phyloP scores from a whole-genome alignment of 495 filamentous ascomycete species.

The Tuber microsphaerosporum region DNA sequence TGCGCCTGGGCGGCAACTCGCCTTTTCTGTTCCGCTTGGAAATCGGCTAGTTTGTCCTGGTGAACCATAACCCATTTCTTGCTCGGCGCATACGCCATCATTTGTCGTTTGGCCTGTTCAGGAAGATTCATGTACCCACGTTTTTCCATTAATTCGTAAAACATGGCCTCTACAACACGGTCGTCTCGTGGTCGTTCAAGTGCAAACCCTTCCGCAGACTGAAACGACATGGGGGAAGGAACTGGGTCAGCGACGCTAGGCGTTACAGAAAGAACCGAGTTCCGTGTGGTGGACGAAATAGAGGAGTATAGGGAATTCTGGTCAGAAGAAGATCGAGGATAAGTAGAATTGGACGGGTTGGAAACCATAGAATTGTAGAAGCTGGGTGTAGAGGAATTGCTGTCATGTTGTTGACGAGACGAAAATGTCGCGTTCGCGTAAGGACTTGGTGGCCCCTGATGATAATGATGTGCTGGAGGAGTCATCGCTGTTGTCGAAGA shows the following conservation, averaged over 20 bases:
- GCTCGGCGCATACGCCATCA: slow-evolving; percentile 81
- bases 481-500: slow-evolving; percentile 17
- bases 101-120: slow-evolving; percentile 89
- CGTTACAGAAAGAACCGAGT: slow-evolving; percentile 51
- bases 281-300: slow-evolving; percentile 54
- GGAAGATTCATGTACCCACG: slow-evolving; percentile 93
- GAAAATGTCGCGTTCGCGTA: slow-evolving; percentile 26
- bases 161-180: slow-evolving; percentile 80
- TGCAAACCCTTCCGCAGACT: slow-evolving; percentile 54
- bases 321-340: slow-evolving; percentile 25
- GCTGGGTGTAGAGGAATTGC: slow-evolving; percentile 2
- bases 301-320: slow-evolving; percentile 43
- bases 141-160: slow-evolving; percentile 90
- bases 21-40: slow-evolving; percentile 89
- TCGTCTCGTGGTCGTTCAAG: slow-evolving; percentile 73
- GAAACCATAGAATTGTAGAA: slow-evolving; percentile 25
- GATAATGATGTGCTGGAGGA: slow-evolving; percentile 20
- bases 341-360: slow-evolving; percentile 26
- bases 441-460: slow-evolving; percentile 25
- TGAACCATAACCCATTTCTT: slow-evolving; percentile 98
- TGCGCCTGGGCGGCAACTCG: slow-evolving; percentile 61
- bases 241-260: slow-evolving; percentile 46
- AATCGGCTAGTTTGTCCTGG: slow-evolving; percentile 87
- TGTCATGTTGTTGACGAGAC: slow-evolving; percentile 23
- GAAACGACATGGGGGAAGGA: slow-evolving; percentile 47